phyloP scores from a whole-genome alignment of 1,139 yeast species.

The Zygosaccharomyces pseudobailii region DNA sequence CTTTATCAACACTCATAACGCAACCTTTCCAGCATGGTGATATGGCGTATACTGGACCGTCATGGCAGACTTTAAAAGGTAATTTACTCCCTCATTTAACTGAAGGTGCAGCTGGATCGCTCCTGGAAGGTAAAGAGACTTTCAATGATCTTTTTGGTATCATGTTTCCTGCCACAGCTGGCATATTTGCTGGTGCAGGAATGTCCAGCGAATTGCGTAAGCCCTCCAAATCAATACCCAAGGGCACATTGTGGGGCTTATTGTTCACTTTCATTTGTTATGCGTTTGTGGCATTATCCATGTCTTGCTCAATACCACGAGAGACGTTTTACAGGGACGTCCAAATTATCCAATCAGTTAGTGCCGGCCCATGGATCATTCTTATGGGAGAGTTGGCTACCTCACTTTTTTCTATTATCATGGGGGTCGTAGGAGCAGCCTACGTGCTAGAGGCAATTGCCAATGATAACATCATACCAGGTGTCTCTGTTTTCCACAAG shows the following conservation, averaged over 20 bases:
- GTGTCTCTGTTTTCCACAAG: slow-evolving; percentile 54
- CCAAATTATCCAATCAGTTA: slow-evolving; percentile 78
- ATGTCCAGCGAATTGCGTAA: slow-evolving; percentile 92
- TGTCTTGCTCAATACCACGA: slow-evolving; percentile 79
- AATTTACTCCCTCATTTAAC: slow-evolving; percentile 80
- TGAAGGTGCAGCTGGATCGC: slow-evolving; percentile 87
- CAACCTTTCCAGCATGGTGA: slow-evolving; percentile 46
- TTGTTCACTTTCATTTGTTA: slow-evolving; percentile 70
- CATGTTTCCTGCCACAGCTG: slow-evolving; percentile 96
- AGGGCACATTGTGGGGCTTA: slow-evolving; percentile 82
- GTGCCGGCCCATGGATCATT: slow-evolving; percentile 62
- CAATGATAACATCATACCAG: slow-evolving; percentile 79
- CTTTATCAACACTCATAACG: slow-evolving; percentile 65
- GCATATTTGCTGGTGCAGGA: slow-evolving; percentile 97
- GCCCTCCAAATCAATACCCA: slow-evolving; percentile 86
- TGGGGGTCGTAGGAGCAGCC: slow-evolving; percentile 95
- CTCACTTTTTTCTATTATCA: slow-evolving; percentile 83
- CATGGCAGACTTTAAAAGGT: slow-evolving; percentile 56
- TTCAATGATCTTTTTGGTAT: slow-evolving; percentile 86
- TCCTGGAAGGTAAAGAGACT: slow-evolving; percentile 59
- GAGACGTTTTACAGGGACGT: slow-evolving; percentile 69
- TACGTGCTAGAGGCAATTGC: slow-evolving; percentile 87
- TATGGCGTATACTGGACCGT: slow-evolving; percentile 64
- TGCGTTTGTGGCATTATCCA: slow-evolving; percentile 65
- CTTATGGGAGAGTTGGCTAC: slow-evolving; percentile 89